Evolutionary conservation across 192 early-diverging fungal species (phyloP).

Genomic region (Radiomyces spectabilis): DNA sequence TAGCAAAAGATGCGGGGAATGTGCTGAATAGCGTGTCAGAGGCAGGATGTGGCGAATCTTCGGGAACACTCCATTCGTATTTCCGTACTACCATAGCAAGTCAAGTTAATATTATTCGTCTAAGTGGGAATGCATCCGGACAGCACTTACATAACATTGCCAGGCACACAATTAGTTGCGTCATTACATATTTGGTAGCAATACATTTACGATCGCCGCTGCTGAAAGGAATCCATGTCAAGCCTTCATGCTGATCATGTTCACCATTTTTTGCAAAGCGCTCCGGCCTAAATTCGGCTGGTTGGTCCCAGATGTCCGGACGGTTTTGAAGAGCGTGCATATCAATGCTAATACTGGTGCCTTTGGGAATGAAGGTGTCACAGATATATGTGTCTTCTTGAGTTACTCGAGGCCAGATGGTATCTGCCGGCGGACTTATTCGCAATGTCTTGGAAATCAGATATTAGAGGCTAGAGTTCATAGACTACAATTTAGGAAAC

Average conservation of each 20-base stretch:
- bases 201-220: conserved; percentile 48
- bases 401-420: background rate
- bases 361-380: conserved; percentile 7
- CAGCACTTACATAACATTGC: conserved; percentile 24
- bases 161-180: conserved; percentile 46
- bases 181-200: conserved; percentile 47
- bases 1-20: no score
- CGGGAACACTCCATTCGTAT: conserved; percentile 1
- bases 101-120: background rate
- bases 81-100: background rate
- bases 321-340: conserved; percentile 13
- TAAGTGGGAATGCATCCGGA: no score
- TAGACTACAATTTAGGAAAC: no score
- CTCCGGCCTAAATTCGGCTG: no score
- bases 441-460: conserved; percentile 14
- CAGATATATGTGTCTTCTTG: background rate
- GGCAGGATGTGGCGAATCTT: conserved; percentile 3
- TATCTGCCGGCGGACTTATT: background rate
- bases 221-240: conserved; percentile 56
- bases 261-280: no score
- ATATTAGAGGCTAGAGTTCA: no score
- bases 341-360: conserved; percentile 20
- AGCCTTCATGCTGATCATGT: no score
- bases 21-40: no score
- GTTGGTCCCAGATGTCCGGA: conserved; percentile 10